Percentiles rank a stretch among this genome's conserved stretches.
Evolutionary conservation across 1,284 basidiomycete species (phyloP).

Genomic region (Trichosporon ovoides): DNA sequence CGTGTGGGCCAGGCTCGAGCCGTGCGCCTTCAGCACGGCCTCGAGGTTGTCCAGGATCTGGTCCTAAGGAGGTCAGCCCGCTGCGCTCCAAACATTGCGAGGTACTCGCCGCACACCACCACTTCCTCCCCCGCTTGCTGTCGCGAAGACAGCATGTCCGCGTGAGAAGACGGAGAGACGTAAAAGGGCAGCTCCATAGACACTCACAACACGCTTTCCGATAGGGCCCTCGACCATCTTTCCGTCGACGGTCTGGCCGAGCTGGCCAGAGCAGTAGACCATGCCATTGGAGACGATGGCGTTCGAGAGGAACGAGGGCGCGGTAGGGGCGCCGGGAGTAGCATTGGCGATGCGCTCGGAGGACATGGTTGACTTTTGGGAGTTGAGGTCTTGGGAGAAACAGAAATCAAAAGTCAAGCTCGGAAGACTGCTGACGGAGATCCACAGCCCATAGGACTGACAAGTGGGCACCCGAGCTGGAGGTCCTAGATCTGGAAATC

Average conservation of each 20-base stretch:
- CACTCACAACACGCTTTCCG: slow-evolving; percentile 54
- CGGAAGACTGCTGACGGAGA: no score
- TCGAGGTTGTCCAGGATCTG: slow-evolving; percentile 58
- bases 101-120: neutral
- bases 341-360: slow-evolving; percentile 22
- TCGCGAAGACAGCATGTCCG: no score
- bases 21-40: slow-evolving; percentile 58
- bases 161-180: no score
- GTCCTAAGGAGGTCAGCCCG: slow-evolving; percentile 48
- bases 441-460: no score
- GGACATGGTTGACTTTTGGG: slow-evolving; percentile 13
- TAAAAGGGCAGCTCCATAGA: neutral
- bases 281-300: slow-evolving; percentile 52
- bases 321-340: slow-evolving; percentile 39
- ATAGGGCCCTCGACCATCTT: slow-evolving; percentile 57
- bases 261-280: slow-evolving; percentile 60
- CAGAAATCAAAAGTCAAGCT: neutral
- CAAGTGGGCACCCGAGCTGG: no score
- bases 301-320: slow-evolving; percentile 54
- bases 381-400: neutral
- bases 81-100: no score
- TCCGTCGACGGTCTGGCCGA: slow-evolving; percentile 55
- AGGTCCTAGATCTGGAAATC: no score
- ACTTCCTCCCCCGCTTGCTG: neutral
- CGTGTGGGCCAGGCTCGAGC: slow-evolving; percentile 57